A percentile compares a stretch with the other conserved stretches of the same genome.
These are phyloP conservation scores for Thermomyces lanuginosus DNA, from an alignment of 2,329 filamentous ascomycete genomes.

Conservation along the genomic window DNA sequence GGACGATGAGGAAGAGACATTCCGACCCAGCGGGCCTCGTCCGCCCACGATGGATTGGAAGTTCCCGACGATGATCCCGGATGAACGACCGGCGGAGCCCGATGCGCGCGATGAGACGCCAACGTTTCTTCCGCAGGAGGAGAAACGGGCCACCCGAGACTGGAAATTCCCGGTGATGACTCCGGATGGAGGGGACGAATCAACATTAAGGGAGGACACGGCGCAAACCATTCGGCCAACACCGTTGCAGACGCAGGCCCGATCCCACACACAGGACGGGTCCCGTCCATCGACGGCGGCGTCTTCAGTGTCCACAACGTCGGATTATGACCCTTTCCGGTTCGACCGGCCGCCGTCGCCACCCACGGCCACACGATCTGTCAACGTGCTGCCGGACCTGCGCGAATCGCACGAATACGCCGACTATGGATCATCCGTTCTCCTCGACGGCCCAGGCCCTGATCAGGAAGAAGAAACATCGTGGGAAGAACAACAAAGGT, in stretches of 20 bases:
- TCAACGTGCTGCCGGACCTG: conserved; percentile 12
- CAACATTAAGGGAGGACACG: no score
- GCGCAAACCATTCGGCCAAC: conserved; percentile 3
- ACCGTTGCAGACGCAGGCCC: conserved; percentile 1
- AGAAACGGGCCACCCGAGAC: conserved; percentile 31
- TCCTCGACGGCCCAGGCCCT: conserved; percentile 37
- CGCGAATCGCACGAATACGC: conserved; percentile 29
- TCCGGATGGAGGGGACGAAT: conserved; percentile 6
- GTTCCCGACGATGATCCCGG: conserved; percentile 21
- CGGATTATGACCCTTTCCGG: conserved; percentile 28
- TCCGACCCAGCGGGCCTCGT: conserved; percentile 20
- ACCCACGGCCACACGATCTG: conserved; percentile 7
- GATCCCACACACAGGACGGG: conserved; percentile 3
- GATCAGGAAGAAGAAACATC: conserved; percentile 36
- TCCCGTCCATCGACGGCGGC: conserved; percentile 25
- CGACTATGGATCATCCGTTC: conserved; percentile 36
- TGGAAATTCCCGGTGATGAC: conserved; percentile 39
- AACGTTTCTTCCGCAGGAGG: conserved; percentile 4
- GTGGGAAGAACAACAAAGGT: no score
- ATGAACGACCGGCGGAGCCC: conserved; percentile 12
- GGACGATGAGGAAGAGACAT: conserved; percentile 4
- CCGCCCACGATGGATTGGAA: conserved; percentile 34
- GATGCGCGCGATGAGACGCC: background rate
- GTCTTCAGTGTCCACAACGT: conserved; percentile 17
- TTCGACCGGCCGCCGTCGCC: conserved; percentile 22